phyloP scores from a whole-genome alignment of 345 rosid genomes.

The Salix dunnii region DNA sequence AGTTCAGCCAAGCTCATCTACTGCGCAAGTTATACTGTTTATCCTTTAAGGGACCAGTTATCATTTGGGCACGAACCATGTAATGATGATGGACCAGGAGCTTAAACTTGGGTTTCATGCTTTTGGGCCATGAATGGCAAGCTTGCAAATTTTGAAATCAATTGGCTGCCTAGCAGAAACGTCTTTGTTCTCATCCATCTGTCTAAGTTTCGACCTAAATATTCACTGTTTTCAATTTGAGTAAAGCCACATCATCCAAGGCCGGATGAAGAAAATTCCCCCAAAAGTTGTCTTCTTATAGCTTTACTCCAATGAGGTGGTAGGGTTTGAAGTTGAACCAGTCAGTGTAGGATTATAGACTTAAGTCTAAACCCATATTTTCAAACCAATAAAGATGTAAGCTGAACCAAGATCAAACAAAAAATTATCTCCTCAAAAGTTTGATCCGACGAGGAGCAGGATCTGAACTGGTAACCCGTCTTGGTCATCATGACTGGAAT shows the following conservation, averaged over 20 bases:
- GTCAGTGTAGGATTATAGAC: neutral
- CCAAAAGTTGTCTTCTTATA: neutral
- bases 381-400: neutral
- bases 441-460: neutral
- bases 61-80: neutral
- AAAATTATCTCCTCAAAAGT: neutral
- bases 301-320: neutral
- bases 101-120: neutral
- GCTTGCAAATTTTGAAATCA: neutral
- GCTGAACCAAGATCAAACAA: neutral
- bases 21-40: neutral
- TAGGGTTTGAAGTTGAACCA: neutral
- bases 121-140: neutral
- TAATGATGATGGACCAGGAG: neutral
- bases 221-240: neutral
- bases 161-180: neutral
- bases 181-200: neutral
- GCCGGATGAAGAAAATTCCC: neutral
- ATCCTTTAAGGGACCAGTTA: neutral
- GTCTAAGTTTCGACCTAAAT: neutral
- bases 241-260: neutral
- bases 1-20: neutral
- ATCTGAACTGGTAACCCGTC: neutral
- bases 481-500: neutral
- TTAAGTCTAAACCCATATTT: neutral